phyloP scores from a whole-genome alignment of 1,139 yeast species.

The Protomyces macrosporus region DNA sequence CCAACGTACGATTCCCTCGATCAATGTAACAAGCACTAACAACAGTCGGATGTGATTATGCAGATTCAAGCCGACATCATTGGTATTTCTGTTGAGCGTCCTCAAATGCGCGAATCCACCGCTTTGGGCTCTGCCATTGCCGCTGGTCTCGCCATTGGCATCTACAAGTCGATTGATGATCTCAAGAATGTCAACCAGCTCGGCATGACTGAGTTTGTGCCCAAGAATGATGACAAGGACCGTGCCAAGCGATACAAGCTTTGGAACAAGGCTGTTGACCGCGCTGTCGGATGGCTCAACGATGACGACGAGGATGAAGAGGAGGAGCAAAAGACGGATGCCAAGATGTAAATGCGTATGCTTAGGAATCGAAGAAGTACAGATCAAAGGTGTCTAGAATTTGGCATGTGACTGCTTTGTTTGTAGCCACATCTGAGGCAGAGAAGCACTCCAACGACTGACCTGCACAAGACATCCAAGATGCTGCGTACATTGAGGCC shows the following conservation, averaged over 20 bases:
- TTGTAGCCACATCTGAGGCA: too few species aligned
- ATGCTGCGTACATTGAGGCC: not conserved
- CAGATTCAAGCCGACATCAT: constrained; percentile 90
- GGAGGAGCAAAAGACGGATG: not conserved
- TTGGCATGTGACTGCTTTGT: too few species aligned
- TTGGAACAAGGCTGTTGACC: constrained; percentile 77
- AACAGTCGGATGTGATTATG: constrained; percentile 74
- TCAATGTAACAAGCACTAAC: not conserved
- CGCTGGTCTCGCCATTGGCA: constrained; percentile 74
- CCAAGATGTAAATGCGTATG: too few species aligned
- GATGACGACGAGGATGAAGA: constrained; percentile 11
- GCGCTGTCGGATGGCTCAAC: constrained; percentile 65
- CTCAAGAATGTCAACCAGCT: constrained; percentile 43
- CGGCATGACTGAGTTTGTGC: constrained; percentile 50
- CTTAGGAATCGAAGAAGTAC: too few species aligned
- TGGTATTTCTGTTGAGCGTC: constrained; percentile 76
- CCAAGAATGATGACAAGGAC: constrained; percentile 54
- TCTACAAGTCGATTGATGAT: constrained; percentile 75
- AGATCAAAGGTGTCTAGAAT: too few species aligned
- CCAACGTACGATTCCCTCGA: constrained; percentile 42
- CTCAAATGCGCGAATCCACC: constrained; percentile 82
- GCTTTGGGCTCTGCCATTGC: constrained; percentile 97
- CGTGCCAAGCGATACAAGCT: constrained; percentile 63
- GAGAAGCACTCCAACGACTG: not conserved
- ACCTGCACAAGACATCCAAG: not conserved